Base-by-base conservation (phyloP, 2,329 filamentous ascomycete species). In the Teratosphaeriaceae sp. region DNA sequence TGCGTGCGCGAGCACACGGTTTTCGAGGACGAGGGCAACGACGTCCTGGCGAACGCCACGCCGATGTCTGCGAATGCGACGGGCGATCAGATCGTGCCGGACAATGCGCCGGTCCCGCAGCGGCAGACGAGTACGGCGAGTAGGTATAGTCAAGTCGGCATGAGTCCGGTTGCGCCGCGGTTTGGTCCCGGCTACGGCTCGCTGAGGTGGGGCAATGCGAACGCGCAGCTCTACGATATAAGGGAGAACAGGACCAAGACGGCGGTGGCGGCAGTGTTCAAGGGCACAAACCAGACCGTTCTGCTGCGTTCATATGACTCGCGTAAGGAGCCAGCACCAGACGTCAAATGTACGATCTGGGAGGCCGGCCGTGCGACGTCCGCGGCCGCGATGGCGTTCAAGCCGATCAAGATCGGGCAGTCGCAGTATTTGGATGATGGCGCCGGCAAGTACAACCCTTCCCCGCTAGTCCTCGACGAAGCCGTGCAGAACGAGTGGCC, bases 301-400 rank as follows among this genome's bases (percentile, higher is more conserved):
- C 66, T 97, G 46, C 71, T 98, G 43, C 83, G 92, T 52, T 97
- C 90, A 2, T 98, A 98, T 66, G 90, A 97, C 63, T 97, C 92
- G 13, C 79, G 90, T 56, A 88, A 85, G 64, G 92, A 97, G 63
- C 85, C 89, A 0, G 78, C 88, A 0, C 85, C 90, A 2, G 89
- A 96, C 63, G 90, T 88, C 48, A 85, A 95, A 59, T 95, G 89
- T 66, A 94, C 84, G 35, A 92, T 98, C 44, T 98, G 92, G 92
- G 84, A 98, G 67, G 92, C 92, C 3, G 92, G 92, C 9, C 80
- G 92, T 47, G 92, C 92, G n/a, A 98, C 92, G 1, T 87, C 79
- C 41, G 87, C 92, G 1, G 92, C 90, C 1, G 88, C 86, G 0
- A 73, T 96, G 33, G 92, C 92, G 1, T 98, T 98, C 69, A 98